A percentile compares a stretch with the other conserved stretches of the same genome.
These are phyloP conservation scores for Pinus tabuliformis DNA, from an alignment of 75 land plant genomes.

Conservation along the genomic window DNA sequence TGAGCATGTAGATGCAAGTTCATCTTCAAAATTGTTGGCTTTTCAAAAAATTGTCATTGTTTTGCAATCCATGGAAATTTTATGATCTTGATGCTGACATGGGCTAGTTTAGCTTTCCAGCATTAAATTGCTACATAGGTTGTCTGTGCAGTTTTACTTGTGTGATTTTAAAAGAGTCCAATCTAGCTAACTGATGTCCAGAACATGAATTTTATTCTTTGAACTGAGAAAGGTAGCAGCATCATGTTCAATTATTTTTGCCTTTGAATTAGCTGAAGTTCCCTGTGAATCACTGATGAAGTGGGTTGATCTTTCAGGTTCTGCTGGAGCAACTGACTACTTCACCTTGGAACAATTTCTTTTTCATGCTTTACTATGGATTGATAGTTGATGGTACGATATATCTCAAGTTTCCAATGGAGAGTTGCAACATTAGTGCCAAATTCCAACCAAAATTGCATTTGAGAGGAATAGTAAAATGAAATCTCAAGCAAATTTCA, in stretches of 20 bases:
- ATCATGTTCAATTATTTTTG: background rate
- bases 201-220: background rate
- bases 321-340: conserved; percentile 68
- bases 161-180: background rate
- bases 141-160: background rate
- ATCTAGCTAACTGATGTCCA: background rate
- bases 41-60: background rate
- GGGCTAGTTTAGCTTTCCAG: background rate
- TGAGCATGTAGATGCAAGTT: background rate
- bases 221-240: background rate
- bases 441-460: background rate
- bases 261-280: background rate
- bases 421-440: background rate
- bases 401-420: background rate
- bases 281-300: background rate
- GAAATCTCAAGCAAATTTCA: background rate
- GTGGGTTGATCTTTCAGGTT: conserved; percentile 41
- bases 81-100: background rate
- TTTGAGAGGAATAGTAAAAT: background rate
- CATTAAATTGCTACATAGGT: background rate
- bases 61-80: conserved; percentile 6
- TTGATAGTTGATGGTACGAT: conserved; percentile 71
- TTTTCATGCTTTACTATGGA: conserved; percentile 72
- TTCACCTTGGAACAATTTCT: conserved; percentile 82
- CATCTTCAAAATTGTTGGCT: background rate